Evolutionary conservation across 371 early-diverging fungal species (phyloP).

Genomic region (Mortierella polycephala): DNA sequence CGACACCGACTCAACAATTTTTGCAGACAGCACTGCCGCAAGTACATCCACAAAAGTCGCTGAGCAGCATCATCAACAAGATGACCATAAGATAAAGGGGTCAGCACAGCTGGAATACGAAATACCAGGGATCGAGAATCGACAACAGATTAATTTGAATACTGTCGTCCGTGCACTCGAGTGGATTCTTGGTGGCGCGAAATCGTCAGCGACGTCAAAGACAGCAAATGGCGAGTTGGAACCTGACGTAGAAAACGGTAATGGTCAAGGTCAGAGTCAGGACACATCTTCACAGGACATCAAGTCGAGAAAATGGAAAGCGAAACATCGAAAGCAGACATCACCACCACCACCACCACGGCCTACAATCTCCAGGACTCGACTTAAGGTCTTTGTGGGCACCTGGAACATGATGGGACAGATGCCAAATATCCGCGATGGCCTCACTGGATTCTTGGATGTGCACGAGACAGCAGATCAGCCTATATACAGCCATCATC

Average conservation of each 20-base stretch:
- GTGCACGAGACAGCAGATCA: slow-evolving; percentile 14
- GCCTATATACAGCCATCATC: neutral
- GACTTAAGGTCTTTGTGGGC: slow-evolving; percentile 71
- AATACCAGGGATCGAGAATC: neutral
- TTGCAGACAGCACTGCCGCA: neutral
- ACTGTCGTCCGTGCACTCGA: slow-evolving; percentile 21
- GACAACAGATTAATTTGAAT: neutral
- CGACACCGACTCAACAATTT: slow-evolving; percentile 2
- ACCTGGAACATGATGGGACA: slow-evolving; percentile 86
- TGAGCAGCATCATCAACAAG: too few relatives aligned
- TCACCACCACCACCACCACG: slow-evolving; percentile 17
- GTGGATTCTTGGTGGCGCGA: slow-evolving; percentile 18
- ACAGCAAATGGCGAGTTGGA: too few relatives aligned
- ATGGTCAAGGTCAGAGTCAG: neutral
- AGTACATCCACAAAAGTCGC: too few relatives aligned
- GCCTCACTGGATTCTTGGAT: slow-evolving; percentile 45
- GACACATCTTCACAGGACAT: neutral
- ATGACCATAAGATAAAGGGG: too few relatives aligned
- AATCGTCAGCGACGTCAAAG: slow-evolving; percentile 1
- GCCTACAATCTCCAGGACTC: slow-evolving; percentile 35
- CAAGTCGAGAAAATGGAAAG: neutral
- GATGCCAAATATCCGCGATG: slow-evolving; percentile 50
- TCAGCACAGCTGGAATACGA: too few relatives aligned
- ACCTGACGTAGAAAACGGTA: neutral
- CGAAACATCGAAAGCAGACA: neutral